Conservation (phyloP, 1,284 basidiomycete genomes). For the Melampsora occidentalis region DNA sequence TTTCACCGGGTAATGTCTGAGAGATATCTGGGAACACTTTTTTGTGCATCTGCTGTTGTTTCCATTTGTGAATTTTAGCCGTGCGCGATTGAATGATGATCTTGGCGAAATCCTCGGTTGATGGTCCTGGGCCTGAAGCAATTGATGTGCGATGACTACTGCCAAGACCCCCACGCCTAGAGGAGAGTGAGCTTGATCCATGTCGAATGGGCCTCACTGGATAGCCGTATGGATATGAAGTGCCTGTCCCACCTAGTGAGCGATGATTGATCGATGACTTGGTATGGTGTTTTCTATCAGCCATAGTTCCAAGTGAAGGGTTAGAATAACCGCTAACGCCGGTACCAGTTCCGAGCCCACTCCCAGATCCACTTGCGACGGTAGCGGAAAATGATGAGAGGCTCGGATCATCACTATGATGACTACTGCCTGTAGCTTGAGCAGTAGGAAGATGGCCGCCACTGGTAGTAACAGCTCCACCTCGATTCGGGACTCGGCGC, state of each 20-base stretch:
- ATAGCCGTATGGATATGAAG: not conserved
- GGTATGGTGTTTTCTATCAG: constrained; percentile 14
- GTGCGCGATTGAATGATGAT: constrained; percentile 60
- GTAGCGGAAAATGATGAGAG: constrained; percentile 34
- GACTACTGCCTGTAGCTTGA: constrained; percentile 10
- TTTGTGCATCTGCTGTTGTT: constrained; percentile 45
- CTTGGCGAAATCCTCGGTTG: constrained; percentile 59
- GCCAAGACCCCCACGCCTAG: constrained; percentile 19
- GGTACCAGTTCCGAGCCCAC: not conserved
- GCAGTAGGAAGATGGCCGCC: not conserved
- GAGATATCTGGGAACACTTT: not conserved
- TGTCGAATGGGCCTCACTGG: not conserved
- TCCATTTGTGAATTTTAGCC: constrained; percentile 61
- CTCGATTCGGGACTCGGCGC: not conserved
- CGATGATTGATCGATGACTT: constrained; percentile 16
- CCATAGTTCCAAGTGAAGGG: not conserved
- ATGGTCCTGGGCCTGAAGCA: constrained; percentile 44
- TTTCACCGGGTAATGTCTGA: not conserved
- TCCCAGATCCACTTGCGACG: constrained; percentile 10
- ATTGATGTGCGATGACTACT: constrained; percentile 42
- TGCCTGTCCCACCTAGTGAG: constrained; percentile 1
- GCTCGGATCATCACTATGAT: constrained; percentile 31
- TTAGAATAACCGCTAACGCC: not conserved
- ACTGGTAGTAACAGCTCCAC: not conserved
- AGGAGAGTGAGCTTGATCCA: constrained; percentile 34